Base-by-base conservation (phyloP, 106 monocot species). In the Acorus calamus region DNA sequence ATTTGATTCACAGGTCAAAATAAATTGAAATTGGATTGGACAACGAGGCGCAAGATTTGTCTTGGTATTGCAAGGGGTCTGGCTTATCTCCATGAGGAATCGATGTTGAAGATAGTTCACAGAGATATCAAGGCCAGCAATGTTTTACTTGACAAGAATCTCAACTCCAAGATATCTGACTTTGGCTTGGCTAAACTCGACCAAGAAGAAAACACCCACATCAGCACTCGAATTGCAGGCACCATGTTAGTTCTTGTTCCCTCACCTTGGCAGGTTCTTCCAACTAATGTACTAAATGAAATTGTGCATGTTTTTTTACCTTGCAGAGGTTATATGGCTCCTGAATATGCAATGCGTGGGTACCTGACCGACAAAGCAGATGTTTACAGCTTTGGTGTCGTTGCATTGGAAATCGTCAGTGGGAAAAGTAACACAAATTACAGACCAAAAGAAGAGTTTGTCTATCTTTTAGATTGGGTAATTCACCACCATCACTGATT, bases 81-180 rank as follows among this genome's bases (percentile, higher is more conserved):
- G 50, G 47, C 66, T 7, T 71, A 71, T 44, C 77, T 77, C 48
- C 77, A 71, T 55, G 77, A 71, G 43, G 78, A 77, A 49, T 77
- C 71, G 2, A 59, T 50, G 6, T 41, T 71, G n/a, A 71, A 65
- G 41, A 77, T 77, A 13, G 62, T 78, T 5, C 78, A 78, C 12
- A 72, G 78, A 45, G 78, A 78, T 66, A 78, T 78, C 56, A 78
- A 78, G 59, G 54, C 71, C 7, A 61, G 44, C 0, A 77, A 77
- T 61, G 50, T 77, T 3, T 53, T 77, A 46, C 77, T 77, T 60
- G 71, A 77, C 45, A 71, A 61, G 65, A 66, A 77, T 66, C 52
- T 77, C 4, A 66, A 71, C 49, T 59, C 77, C 11, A 77, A 77
- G 52, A 77, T 77, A 59, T 77, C 77, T 47, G 77, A 77, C 46